A percentile compares a stretch with the other conserved stretches of the same genome.
These are phyloP conservation scores for Colletotrichum eleusines DNA, from an alignment of 2,329 filamentous ascomycete genomes.

Conservation along the genomic window DNA sequence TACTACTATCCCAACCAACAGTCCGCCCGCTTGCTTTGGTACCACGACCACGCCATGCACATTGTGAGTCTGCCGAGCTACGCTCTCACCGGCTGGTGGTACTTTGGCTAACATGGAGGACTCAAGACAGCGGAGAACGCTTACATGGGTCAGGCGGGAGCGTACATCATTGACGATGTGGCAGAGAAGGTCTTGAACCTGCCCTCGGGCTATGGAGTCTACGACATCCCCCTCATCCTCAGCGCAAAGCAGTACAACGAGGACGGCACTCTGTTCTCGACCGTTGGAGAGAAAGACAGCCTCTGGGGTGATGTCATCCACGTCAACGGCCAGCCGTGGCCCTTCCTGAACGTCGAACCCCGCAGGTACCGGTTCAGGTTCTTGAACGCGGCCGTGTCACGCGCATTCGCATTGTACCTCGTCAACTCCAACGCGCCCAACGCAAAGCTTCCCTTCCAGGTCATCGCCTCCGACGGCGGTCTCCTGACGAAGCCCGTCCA, in stretches of 20 bases:
- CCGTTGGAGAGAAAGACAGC: constrained; percentile 57
- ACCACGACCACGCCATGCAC: constrained; percentile 61
- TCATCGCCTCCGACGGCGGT: constrained; percentile 67
- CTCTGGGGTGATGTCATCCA: constrained; percentile 70
- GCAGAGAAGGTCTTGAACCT: constrained; percentile 62
- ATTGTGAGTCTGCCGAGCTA: constrained; percentile 43
- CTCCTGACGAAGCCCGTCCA: constrained; percentile 60
- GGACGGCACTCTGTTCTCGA: constrained; percentile 62
- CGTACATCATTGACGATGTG: constrained; percentile 65
- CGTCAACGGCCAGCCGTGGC: constrained; percentile 70
- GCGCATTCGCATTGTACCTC: constrained; percentile 63
- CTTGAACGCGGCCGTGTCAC: constrained; percentile 61
- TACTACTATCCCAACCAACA: constrained; percentile 72
- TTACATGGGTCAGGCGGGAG: constrained; percentile 67
- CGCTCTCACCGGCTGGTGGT: rapidly evolving
- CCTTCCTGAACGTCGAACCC: constrained; percentile 67
- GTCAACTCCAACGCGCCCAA: constrained; percentile 47
- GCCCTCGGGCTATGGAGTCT: constrained; percentile 61
- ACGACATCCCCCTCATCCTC: constrained; percentile 66
- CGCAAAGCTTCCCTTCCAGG: constrained; percentile 58
- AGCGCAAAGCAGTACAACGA: constrained; percentile 63
- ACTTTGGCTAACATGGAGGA: not conserved
- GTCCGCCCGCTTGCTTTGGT: constrained; percentile 67
- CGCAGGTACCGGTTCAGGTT: constrained; percentile 71
- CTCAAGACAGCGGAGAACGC: constrained; percentile 65